Conservation (phyloP, 1,284 basidiomycete species). For the Pyrrhoderma lamaoense region DNA sequence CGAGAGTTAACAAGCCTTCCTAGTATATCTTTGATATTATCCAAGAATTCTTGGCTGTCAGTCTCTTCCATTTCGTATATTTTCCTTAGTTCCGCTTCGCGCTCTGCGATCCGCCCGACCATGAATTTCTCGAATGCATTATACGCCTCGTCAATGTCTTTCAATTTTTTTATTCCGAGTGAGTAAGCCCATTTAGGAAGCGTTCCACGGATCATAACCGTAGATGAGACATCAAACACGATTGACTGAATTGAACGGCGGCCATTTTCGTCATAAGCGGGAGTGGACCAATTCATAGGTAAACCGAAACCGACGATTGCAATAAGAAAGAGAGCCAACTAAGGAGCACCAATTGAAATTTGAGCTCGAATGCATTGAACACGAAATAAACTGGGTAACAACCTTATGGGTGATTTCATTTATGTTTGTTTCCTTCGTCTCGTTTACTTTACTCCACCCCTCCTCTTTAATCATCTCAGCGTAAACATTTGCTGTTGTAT, state of each 20-base stretch:
- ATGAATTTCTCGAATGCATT: constrained; percentile 13
- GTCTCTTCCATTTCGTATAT: constrained; percentile 1
- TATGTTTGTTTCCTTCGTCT: constrained; percentile 3
- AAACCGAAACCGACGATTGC: constrained; percentile 17
- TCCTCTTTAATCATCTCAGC: constrained; percentile 25
- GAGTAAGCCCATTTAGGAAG: constrained; percentile 13
- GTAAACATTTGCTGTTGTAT: constrained; percentile 23
- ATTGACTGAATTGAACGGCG: constrained; percentile 11
- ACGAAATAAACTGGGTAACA: not conserved
- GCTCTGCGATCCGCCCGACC: constrained; percentile 4
- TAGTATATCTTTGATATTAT: constrained; percentile 12
- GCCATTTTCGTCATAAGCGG: constrained; percentile 10
- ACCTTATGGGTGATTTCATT: constrained; percentile 10
- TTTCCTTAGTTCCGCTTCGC: constrained; percentile 15
- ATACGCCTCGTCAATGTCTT: constrained; percentile 13
- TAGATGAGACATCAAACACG: constrained; percentile 10
- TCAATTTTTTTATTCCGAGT: constrained; percentile 8
- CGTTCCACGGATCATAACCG: constrained; percentile 2
- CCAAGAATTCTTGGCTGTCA: not conserved
- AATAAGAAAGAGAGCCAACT: constrained; percentile 16
- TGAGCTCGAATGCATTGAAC: not conserved
- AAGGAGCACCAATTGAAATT: not conserved
- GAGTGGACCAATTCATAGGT: constrained; percentile 15
- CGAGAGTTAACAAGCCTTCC: constrained; percentile 15
- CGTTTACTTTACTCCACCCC: constrained; percentile 22